Base-by-base conservation (phyloP, 176 grass and related monocot genomes). In the Typha latifolia region DNA sequence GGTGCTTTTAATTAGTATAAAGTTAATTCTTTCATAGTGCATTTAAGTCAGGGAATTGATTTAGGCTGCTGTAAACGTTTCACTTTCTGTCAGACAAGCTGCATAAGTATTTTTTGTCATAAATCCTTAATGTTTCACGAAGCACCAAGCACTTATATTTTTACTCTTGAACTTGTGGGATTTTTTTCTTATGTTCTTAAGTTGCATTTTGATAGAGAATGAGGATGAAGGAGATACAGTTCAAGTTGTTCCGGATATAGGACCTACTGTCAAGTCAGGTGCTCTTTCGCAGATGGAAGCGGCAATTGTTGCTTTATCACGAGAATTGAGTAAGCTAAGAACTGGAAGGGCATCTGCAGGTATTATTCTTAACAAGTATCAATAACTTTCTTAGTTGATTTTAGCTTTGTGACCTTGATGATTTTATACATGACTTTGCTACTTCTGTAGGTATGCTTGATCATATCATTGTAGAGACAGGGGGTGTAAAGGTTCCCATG, bases 291-390 rank as follows among this genome's bases (percentile, higher is more conserved):
- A 90, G 61, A 99, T 93, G 94, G 94, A 99, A 31, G 82, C 86
- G 49, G 89, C 86, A 12, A 72, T 93, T 27, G 69, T 90, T 73
- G 69, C 89, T n/a, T 66, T 99, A 32, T 77, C 94, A 7, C 77
- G 89, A 61, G 94, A 93, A 47, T 72, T 99, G 16, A 93, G 86
- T 78, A 99, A 93, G 74, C 71, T 99, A 16, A 81, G 94, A 64
- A 93, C 89, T 6, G 94, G 94, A 62, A 86, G 94, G 66, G 94
- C 94, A 50, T 68, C 80, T 15, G 71, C 89, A 34, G 94, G 94
- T 97, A 85, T 59, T 13, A 3, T 43, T 55, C 69, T 16, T 62
- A 51, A 55, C 16, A n/a, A 32, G 31, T 27, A 6, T 43, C 11
- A 5, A 48, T 66, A 12, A 57, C 16, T 73, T 55, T 23, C 23